Base-by-base conservation (phyloP, 163 green algal species). In the Prototheca cutis region DNA sequence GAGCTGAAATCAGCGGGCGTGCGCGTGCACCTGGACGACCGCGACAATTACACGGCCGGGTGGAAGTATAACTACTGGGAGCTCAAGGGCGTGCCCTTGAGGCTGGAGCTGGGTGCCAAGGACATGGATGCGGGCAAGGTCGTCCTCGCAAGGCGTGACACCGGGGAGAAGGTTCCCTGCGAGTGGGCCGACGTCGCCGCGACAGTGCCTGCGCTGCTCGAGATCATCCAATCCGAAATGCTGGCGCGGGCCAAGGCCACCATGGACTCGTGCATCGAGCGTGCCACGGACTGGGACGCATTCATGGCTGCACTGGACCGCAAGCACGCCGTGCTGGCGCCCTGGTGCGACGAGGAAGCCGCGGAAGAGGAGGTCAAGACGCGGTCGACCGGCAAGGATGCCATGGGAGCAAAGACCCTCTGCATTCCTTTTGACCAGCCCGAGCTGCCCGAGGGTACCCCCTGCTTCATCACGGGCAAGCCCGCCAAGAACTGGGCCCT, bases 61-160 rank as follows among this genome's bases (percentile, higher is more conserved):
- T 97, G 91, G 91, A 99, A 99, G 82, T 99, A 98, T 82, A 97
- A 95, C 78, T 83, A 94, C 79, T 98, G 90, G 90, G 93, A 99
- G 78, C 71, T 98, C 47, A 90, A 90, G 74, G 93, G 93, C 28
- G 80, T 98, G 48, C 93, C 93, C n/a, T 54, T 99, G 6, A 83
- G 93, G 31, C 48, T 95, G 47, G 93, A 97, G 80, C 71, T 99
- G 40, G 93, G 93, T 0, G 86, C 87, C 23, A 85, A 83, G 58
- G 93, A 99, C 75, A 87, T 99, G 76, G 80, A 94, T 30, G 85
- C 83, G 61, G 49, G 68, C 33, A 68, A 54, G 7, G 87, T 85
- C 48, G 80, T 96, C 68, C 34, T 93, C 32, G 91, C 83, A 23
- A 79, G 92, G 18, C 72, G 93, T 33, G 93, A 99, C 76, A 97